Percentiles rank a stretch among this genome's conserved stretches.
Evolutionary conservation across 106 monocot genomes (phyloP).

Genomic region (Phalaenopsis equestris): DNA sequence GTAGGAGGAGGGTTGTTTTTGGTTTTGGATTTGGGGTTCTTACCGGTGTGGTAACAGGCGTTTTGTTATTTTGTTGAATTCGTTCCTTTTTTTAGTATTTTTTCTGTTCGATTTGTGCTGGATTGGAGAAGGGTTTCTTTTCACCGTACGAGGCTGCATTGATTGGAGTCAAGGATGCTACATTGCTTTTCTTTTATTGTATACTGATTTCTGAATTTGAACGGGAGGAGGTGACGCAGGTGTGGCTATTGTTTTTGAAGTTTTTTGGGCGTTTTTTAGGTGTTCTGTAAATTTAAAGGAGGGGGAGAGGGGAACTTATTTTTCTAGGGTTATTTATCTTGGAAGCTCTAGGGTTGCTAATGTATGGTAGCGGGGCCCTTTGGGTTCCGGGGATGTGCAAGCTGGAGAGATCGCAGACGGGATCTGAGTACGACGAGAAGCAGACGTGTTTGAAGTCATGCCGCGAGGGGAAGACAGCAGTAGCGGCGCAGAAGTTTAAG

Average conservation of each 20-base stretch:
- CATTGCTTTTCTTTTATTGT: not conserved
- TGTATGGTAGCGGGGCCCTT: not conserved
- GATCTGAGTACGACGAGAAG: constrained; percentile 14
- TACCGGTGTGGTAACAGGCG: not conserved
- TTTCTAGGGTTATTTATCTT: not conserved
- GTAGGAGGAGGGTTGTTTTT: not conserved
- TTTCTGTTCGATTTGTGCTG: not conserved
- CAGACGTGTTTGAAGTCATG: constrained; percentile 19
- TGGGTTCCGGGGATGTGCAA: not conserved
- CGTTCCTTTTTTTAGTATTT: not conserved
- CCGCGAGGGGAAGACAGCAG: not conserved
- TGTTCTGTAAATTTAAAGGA: not conserved
- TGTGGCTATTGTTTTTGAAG: not conserved
- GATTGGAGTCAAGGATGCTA: no score
- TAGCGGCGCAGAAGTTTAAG: constrained; percentile 23
- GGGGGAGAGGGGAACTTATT: not conserved
- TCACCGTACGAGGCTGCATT: not conserved
- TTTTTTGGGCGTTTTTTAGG: no score
- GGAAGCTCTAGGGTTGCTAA: not conserved
- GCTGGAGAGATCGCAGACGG: not conserved
- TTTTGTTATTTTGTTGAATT: not conserved
- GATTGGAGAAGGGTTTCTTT: not conserved
- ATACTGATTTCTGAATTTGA: not conserved
- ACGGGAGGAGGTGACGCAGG: not conserved
- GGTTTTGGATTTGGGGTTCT: not conserved